Percentiles rank a stretch among this genome's conserved stretches.
phyloP scores from a whole-genome alignment of 257 asterid species.

The Ligustrum vulgare region DNA sequence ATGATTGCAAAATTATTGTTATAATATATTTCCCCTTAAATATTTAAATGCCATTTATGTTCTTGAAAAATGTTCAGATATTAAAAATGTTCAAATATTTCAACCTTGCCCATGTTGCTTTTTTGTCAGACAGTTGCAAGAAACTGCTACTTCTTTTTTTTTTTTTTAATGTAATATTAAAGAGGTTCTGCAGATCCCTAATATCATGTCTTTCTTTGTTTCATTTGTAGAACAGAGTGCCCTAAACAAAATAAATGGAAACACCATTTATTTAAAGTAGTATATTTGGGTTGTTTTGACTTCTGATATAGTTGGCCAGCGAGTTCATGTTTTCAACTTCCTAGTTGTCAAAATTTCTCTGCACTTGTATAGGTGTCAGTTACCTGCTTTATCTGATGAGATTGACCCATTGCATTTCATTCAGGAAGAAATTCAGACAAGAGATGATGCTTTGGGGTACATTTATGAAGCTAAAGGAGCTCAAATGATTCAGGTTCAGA shows the following conservation, averaged over 20 bases:
- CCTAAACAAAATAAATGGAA: neutral
- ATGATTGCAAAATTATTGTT: neutral
- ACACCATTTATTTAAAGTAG: neutral
- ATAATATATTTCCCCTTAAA: neutral
- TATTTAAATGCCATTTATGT: neutral
- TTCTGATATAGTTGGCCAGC: neutral
- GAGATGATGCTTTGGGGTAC: slow-evolving; percentile 40
- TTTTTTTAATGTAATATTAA: neutral
- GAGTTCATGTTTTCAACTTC: neutral
- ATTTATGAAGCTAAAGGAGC: slow-evolving; percentile 39
- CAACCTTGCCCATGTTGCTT: too few relatives aligned
- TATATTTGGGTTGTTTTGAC: neutral
- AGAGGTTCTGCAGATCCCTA: neutral
- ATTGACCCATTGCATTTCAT: slow-evolving; percentile 26
- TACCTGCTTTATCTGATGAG: slow-evolving; percentile 20
- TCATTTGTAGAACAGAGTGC: slow-evolving; percentile 19
- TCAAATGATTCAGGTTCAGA: slow-evolving; percentile 50
- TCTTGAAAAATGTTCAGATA: neutral
- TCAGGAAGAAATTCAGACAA: slow-evolving; percentile 68
- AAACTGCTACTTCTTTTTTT: neutral
- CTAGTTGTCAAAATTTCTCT: slow-evolving; percentile 12
- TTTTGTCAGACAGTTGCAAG: neutral
- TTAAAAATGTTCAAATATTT: too few relatives aligned
- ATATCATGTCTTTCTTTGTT: slow-evolving; percentile 7
- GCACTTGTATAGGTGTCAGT: slow-evolving; percentile 12